Percentiles rank a stretch among this genome's conserved stretches.
phyloP scores from a whole-genome alignment of 352 stramenopile species.

The Phytophthora hibernalis region DNA sequence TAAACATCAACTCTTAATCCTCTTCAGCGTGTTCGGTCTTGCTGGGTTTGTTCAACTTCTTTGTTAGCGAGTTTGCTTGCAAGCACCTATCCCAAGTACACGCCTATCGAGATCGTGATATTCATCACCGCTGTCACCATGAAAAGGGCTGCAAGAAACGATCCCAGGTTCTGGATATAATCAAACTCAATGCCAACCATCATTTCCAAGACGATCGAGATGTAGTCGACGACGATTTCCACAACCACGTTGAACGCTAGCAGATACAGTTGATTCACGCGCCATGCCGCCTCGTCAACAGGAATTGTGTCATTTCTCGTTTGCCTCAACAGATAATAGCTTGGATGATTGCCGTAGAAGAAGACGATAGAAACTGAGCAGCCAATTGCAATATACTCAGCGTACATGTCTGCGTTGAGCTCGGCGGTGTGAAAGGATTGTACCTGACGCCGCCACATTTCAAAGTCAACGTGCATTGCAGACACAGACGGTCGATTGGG shows the following conservation, averaged over 20 bases:
- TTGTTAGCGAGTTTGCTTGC: background rate
- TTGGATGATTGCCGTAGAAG: constrained; percentile 43
- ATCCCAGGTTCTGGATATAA: constrained; percentile 8
- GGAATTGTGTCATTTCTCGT: background rate
- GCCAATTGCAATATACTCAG: constrained; percentile 54
- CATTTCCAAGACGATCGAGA: constrained; percentile 38
- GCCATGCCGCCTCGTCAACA: background rate
- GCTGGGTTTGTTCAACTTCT: background rate
- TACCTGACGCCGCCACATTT: constrained; percentile 20
- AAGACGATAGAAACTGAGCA: constrained; percentile 37
- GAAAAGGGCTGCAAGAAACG: constrained; percentile 23
- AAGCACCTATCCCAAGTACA: constrained; percentile 17
- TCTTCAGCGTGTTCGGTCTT: background rate
- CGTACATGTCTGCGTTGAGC: constrained; percentile 42
- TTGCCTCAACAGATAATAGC: constrained; percentile 26
- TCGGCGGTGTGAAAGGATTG: constrained; percentile 36
- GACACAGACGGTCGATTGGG: background rate
- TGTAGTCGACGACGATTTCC: constrained; percentile 32
- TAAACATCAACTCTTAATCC: too few relatives aligned
- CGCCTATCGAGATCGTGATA: constrained; percentile 7
- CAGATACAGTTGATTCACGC: constrained; percentile 11
- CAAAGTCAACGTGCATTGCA: constrained; percentile 3
- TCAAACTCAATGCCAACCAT: constrained; percentile 17
- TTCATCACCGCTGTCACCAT: constrained; percentile 19
- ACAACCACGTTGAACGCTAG: constrained; percentile 27